phyloP scores from a whole-genome alignment of 148 eudicot genomes.

The Heliamphora exappendiculata region DNA sequence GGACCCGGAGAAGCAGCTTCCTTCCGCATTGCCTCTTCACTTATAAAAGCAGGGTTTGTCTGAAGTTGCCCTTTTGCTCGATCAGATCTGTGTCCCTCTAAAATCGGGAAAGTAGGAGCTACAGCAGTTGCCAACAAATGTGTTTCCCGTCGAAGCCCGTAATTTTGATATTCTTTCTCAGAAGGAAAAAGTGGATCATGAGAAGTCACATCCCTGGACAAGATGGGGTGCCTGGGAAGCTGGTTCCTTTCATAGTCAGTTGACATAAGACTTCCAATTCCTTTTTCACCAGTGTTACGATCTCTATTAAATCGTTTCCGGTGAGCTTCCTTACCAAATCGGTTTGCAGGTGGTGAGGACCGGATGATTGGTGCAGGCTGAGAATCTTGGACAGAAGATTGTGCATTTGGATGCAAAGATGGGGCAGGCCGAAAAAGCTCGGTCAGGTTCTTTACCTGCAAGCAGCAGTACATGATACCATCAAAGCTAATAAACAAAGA shows the following conservation, averaged over 20 bases:
- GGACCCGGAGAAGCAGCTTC: constrained; percentile 17
- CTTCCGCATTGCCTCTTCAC: constrained; percentile 16
- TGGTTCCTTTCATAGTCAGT: constrained; percentile 14
- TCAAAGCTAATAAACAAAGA: background rate
- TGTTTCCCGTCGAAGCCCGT: constrained; percentile 38
- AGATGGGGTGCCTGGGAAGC: constrained; percentile 12
- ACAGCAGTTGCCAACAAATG: constrained; percentile 16
- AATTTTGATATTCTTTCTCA: constrained; percentile 45
- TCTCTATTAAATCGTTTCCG: background rate
- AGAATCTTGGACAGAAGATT: constrained; percentile 9
- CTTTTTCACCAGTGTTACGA: background rate
- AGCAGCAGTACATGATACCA: background rate
- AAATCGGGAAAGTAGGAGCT: constrained; percentile 13
- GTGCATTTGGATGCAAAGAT: constrained; percentile 25
- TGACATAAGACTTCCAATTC: background rate
- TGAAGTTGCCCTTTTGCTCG: constrained; percentile 22
- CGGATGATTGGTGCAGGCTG: background rate
- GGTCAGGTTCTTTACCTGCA: constrained; percentile 57
- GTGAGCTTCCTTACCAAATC: background rate
- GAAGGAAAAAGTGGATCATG: constrained; percentile 35
- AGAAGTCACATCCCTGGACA: background rate
- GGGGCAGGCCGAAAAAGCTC: constrained; percentile 35
- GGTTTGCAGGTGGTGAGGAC: background rate
- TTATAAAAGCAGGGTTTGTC: constrained; percentile 18
- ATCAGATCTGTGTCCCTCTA: constrained; percentile 21